Conservation (phyloP, 192 early-diverging fungal genomes). For the Chytriomyces hyalinus region DNA sequence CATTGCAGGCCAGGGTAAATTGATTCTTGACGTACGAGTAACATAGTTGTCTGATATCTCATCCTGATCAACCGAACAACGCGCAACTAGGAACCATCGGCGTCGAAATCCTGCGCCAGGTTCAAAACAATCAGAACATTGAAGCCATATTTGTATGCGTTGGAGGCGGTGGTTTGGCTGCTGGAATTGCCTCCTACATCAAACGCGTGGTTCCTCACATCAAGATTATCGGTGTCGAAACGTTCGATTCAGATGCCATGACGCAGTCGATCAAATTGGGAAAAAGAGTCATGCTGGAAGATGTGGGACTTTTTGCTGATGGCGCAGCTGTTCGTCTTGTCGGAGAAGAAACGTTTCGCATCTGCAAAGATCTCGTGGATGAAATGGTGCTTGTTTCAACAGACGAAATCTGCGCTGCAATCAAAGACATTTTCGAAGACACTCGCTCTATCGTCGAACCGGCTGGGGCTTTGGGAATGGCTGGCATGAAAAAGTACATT, state of each 20-base stretch:
- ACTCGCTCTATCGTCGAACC: conserved; percentile 95
- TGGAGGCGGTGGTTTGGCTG: conserved; percentile 92
- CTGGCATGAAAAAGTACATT: conserved; percentile 87
- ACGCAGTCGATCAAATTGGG: conserved; percentile 71
- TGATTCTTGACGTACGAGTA: conserved; percentile 19
- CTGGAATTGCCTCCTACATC: conserved; percentile 91
- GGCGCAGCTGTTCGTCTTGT: conserved; percentile 94
- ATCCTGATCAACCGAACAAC: no score
- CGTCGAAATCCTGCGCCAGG: conserved; percentile 71
- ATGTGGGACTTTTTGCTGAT: conserved; percentile 96
- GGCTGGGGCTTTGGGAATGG: conserved; percentile 88
- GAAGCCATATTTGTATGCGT: conserved; percentile 91
- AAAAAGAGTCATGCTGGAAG: conserved; percentile 68
- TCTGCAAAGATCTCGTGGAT: conserved; percentile 81
- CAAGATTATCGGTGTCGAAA: conserved; percentile 87
- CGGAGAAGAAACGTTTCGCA: conserved; percentile 85
- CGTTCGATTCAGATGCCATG: conserved; percentile 90
- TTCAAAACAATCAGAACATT: conserved; percentile 61
- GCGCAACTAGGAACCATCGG: conserved; percentile 83
- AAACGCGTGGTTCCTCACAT: conserved; percentile 88
- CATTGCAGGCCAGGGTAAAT: conserved; percentile 97
- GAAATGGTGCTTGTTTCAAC: conserved; percentile 90
- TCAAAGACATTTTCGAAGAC: conserved; percentile 73
- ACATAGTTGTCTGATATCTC: background rate
- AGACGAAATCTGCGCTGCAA: conserved; percentile 90